Evolutionary conservation across 306 rosid genomes (phyloP).

Genomic region (Argentina anserina): DNA sequence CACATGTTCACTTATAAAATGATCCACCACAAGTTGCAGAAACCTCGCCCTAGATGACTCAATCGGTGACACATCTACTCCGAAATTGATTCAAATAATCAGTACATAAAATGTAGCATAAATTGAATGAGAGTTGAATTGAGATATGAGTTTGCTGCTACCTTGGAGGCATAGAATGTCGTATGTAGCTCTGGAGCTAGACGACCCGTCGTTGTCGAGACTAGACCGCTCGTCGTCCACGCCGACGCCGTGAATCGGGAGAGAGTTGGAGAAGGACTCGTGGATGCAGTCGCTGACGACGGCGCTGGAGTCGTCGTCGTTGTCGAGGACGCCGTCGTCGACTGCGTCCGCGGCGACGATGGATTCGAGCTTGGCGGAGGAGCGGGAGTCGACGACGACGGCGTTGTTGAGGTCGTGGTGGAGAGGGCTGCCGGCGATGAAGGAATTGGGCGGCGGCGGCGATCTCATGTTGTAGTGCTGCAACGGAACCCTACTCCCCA

Average conservation of each 20-base stretch:
- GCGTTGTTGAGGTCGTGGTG: conserved; percentile 73
- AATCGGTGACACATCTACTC: conserved; percentile 72
- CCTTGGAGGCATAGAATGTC: conserved; percentile 62
- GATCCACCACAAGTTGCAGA: conserved; percentile 75
- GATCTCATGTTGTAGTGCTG: conserved; percentile 87
- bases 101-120: no score
- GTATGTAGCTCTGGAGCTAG: conserved; percentile 45
- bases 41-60: conserved; percentile 82
- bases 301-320: conserved; percentile 48
- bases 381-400: conserved; percentile 55
- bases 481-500: conserved; percentile 84
- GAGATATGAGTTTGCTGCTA: conserved; percentile 15
- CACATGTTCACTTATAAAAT: conserved; percentile 59
- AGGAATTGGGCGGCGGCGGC: conserved; percentile 45
- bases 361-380: conserved; percentile 53
- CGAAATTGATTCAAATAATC: conserved; percentile 17
- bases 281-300: conserved; percentile 78
- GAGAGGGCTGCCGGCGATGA: conserved; percentile 65
- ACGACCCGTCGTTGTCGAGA: conserved; percentile 55
- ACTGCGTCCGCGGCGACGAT: conserved; percentile 45
- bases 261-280: conserved; percentile 54
- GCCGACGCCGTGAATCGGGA: conserved; percentile 67
- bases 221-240: conserved; percentile 81
- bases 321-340: conserved; percentile 46
- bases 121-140: no score